phyloP scores from a whole-genome alignment of 306 rosid genomes.

The Fagus crenata region DNA sequence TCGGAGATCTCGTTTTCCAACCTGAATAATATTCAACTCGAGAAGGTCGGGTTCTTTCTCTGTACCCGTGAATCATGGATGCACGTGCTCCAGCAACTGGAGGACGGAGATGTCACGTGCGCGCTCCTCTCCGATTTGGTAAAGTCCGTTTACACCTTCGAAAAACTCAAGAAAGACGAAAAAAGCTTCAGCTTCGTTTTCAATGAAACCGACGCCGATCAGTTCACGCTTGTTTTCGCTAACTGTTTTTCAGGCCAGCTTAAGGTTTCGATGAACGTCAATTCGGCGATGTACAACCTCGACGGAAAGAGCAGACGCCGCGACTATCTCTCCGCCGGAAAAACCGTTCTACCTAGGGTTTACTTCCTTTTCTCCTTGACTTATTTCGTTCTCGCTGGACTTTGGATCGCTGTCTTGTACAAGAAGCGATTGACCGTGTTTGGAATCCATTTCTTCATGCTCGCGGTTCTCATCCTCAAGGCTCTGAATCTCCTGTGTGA shows the following conservation, averaged over 20 bases:
- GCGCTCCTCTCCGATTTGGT: constrained; percentile 65
- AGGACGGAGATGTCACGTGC: constrained; percentile 61
- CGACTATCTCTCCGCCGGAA: constrained; percentile 83
- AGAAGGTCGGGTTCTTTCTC: constrained; percentile 78
- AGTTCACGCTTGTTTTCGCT: constrained; percentile 81
- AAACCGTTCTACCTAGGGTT: constrained; percentile 72
- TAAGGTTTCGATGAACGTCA: constrained; percentile 64
- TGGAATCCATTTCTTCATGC: constrained; percentile 89
- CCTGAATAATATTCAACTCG: constrained; percentile 51
- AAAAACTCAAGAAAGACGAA: constrained; percentile 36
- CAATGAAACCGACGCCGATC: constrained; percentile 68
- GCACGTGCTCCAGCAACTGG: constrained; percentile 70
- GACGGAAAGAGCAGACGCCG: constrained; percentile 61
- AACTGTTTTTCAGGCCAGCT: constrained; percentile 52
- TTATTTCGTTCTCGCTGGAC: constrained; percentile 51
- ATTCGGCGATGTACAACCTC: constrained; percentile 81
- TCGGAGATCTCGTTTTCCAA: constrained; percentile 51
- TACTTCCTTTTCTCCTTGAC: constrained; percentile 62
- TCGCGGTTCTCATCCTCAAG: constrained; percentile 73
- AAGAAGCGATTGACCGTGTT: constrained; percentile 76
- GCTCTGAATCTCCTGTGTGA: constrained; percentile 77
- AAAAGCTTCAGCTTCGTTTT: constrained; percentile 25
- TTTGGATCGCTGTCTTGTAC: constrained; percentile 69
- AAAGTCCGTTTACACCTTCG: constrained; percentile 57
- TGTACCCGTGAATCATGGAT: constrained; percentile 78